Percentiles rank a stretch among this genome's conserved stretches.
Conservation (phyloP, 1,139 yeast species). For the Protomyces pachydermus region DNA sequence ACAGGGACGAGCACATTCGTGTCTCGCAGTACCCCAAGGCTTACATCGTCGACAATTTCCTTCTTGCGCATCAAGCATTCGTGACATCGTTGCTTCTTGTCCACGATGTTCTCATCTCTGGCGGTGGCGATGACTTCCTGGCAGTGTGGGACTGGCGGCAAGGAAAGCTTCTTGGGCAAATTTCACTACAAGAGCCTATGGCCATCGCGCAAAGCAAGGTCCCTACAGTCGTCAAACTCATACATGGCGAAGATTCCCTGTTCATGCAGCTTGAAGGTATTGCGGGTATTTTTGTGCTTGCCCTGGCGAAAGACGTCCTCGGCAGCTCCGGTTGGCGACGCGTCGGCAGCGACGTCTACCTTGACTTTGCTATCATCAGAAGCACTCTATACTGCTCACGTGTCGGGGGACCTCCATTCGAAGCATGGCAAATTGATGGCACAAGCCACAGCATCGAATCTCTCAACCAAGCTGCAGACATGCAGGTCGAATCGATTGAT, state of each 20-base stretch:
- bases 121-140: slow-evolving; percentile 84
- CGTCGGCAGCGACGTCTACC: not conserved
- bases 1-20: slow-evolving; percentile 93
- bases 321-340: not conserved
- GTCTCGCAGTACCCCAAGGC: slow-evolving; percentile 78
- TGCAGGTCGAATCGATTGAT: not conserved
- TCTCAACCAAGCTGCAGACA: not conserved
- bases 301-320: not conserved
- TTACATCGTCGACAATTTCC: slow-evolving; percentile 70
- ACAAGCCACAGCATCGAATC: not conserved
- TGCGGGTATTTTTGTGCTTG: not conserved
- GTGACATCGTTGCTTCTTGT: slow-evolving; percentile 54
- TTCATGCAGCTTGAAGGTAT: not conserved
- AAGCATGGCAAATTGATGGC: not conserved
- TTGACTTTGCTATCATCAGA: not conserved
- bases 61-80: slow-evolving; percentile 79
- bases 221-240: not conserved
- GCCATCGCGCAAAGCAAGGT: slow-evolving; percentile 40
- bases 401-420: not conserved
- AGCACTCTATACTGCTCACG: not conserved
- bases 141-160: slow-evolving; percentile 72
- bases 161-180: slow-evolving; percentile 47
- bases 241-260: not conserved
- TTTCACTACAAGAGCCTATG: slow-evolving; percentile 50
- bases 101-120: slow-evolving; percentile 61